Evolutionary conservation across 139 green algal species (phyloP).

Genomic region (Chlorella sp.): DNA sequence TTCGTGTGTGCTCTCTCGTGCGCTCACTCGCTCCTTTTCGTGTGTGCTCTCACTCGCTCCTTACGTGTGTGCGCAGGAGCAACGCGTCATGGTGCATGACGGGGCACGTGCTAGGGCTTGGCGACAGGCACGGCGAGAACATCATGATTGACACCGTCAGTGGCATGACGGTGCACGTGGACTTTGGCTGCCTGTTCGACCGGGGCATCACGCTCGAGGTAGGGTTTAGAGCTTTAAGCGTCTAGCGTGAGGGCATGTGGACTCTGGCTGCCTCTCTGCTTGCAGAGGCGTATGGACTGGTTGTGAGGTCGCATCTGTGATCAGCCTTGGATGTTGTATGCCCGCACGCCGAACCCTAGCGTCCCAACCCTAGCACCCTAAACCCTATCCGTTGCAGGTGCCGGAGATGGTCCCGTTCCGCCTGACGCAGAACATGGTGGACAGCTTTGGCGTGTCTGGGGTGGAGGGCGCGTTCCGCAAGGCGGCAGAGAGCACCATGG

Average conservation of each 20-base stretch:
- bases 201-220: conserved; percentile 44
- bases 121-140: conserved; percentile 95
- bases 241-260: no score
- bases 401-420: conserved; percentile 95
- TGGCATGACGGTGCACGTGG: conserved; percentile 65
- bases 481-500: conserved; percentile 81
- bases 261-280: no score
- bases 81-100: conserved; percentile 68
- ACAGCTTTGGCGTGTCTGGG: conserved; percentile 85
- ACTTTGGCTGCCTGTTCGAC: conserved; percentile 98
- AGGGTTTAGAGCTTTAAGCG: no score
- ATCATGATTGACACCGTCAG: conserved; percentile 75
- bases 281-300: no score
- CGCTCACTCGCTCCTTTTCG: neutral
- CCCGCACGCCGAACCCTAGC: no score
- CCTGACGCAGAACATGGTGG: conserved; percentile 97
- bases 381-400: conserved; percentile 25
- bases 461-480: conserved; percentile 82
- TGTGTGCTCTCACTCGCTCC: neutral
- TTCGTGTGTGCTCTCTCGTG: neutral
- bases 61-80: conserved; percentile 32
- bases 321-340: no score
- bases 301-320: no score
- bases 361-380: no score
- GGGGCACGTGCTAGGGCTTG: conserved; percentile 74